These are phyloP conservation scores for Cicer judaicum DNA, from an alignment of 306 rosid species.

Conservation along the genomic window DNA sequence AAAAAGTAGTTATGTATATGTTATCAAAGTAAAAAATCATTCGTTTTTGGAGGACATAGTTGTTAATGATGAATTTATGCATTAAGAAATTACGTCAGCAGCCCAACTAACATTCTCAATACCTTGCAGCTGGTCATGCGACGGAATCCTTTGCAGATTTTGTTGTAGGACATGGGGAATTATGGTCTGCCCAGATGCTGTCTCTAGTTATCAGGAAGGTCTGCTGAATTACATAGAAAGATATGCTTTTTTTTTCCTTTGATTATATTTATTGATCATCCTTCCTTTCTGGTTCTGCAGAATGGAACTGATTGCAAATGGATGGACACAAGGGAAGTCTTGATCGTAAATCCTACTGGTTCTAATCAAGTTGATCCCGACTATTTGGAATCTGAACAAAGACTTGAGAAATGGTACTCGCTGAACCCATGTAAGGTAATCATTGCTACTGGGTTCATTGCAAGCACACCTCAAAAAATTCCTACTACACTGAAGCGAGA, in stretches of 20 bases:
- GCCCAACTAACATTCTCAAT: constrained; percentile 46
- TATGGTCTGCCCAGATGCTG: constrained; percentile 95
- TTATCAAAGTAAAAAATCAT: constrained; percentile 7
- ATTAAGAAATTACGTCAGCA: constrained; percentile 25
- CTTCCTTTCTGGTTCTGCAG: constrained; percentile 54
- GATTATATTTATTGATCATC: constrained; percentile 32
- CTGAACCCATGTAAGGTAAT: constrained; percentile 69
- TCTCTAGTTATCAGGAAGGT: constrained; percentile 83
- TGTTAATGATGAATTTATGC: constrained; percentile 28
- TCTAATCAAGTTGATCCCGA: constrained; percentile 98
- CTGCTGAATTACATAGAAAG: constrained; percentile 40
- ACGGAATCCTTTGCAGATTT: constrained; percentile 96
- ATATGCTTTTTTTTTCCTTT: constrained; percentile 15
- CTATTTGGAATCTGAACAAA: constrained; percentile 65
- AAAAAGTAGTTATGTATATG: constrained; percentile 19
- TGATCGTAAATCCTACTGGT: constrained; percentile 83
- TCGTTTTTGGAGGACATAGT: background rate
- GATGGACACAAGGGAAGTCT: constrained; percentile 99
- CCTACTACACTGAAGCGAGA: constrained; percentile 99
- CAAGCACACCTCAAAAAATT: constrained; percentile 85
- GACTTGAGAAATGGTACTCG: constrained; percentile 85
- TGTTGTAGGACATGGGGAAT: constrained; percentile 98
- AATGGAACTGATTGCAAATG: constrained; percentile 82
- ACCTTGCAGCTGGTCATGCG: constrained; percentile 94
- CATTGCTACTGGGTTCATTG: constrained; percentile 97